Evolutionary conservation across 352 stramenopile species (phyloP).

Genomic region (Phytophthora uliginosa): DNA sequence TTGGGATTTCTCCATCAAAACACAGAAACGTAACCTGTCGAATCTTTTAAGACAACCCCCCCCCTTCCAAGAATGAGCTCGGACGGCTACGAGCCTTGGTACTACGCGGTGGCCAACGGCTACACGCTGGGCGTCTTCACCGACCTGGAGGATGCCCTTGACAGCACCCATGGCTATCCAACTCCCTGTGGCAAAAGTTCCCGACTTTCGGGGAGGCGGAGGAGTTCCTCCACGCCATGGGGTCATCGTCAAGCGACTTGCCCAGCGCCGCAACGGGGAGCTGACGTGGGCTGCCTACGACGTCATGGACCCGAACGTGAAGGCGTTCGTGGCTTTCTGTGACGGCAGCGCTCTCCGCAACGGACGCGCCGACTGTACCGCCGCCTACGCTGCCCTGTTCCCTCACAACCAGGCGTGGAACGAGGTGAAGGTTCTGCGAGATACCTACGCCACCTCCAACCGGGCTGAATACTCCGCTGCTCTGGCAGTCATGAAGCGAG

Average conservation of each 20-base stretch:
- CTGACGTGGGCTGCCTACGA: constrained; percentile 36
- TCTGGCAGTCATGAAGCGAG: constrained; percentile 11
- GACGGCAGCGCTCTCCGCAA: constrained; percentile 71
- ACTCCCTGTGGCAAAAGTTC: constrained; percentile 62
- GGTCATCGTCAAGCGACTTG: constrained; percentile 8
- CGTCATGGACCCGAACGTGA: constrained; percentile 40
- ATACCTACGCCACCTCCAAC: constrained; percentile 26
- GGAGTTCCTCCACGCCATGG: constrained; percentile 43
- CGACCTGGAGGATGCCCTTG: constrained; percentile 50
- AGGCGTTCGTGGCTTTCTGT: constrained; percentile 71
- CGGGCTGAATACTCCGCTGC: constrained; percentile 16
- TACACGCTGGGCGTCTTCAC: constrained; percentile 55
- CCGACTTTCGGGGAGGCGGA: constrained; percentile 46
- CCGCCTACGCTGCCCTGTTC: constrained; percentile 70
- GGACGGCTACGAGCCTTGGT: constrained; percentile 19
- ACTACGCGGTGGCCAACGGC: constrained; percentile 61
- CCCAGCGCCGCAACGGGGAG: not conserved
- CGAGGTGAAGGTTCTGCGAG: constrained; percentile 45
- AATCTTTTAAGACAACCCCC: not conserved
- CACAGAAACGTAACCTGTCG: not conserved
- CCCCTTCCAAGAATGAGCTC: constrained; percentile 3
- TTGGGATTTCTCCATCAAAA: not conserved
- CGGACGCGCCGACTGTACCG: constrained; percentile 46
- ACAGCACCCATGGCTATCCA: constrained; percentile 50
- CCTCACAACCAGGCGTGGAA: constrained; percentile 61